A percentile compares a stretch with the other conserved stretches of the same genome.
Evolutionary conservation across 805 yeast genomes (phyloP).

Genomic region (Teunomyces stri): DNA sequence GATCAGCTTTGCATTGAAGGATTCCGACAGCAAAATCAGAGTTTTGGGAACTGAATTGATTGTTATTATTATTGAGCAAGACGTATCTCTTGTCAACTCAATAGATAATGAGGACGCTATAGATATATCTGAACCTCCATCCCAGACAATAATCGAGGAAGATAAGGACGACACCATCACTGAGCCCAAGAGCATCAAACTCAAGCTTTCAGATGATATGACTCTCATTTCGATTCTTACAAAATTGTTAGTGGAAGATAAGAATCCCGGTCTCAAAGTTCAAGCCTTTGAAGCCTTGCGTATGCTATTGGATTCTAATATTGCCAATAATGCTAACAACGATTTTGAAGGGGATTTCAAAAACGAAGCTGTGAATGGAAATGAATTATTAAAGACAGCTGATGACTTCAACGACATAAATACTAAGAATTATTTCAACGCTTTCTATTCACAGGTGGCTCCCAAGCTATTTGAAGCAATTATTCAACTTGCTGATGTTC

Average conservation of each 20-base stretch:
- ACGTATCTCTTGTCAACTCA: conserved; percentile 53
- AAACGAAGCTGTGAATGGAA: neutral
- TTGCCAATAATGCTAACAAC: conserved; percentile 20
- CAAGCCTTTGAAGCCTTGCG: conserved; percentile 85
- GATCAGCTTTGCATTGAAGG: conserved; percentile 68
- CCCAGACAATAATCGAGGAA: conserved; percentile 6
- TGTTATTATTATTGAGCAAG: conserved; percentile 80
- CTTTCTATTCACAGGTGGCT: conserved; percentile 65
- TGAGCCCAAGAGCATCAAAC: conserved; percentile 18
- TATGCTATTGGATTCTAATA: conserved; percentile 62
- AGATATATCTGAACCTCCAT: conserved; percentile 9
- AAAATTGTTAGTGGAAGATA: conserved; percentile 59
- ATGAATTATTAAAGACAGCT: neutral
- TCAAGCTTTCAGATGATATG: conserved; percentile 53
- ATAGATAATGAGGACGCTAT: neutral
- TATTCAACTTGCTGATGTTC: conserved; percentile 26
- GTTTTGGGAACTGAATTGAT: conserved; percentile 78
- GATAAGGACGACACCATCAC: conserved; percentile 14
- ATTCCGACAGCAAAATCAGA: conserved; percentile 47
- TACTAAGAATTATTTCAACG: conserved; percentile 47
- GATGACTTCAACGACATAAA: conserved; percentile 33
- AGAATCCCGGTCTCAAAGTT: conserved; percentile 67
- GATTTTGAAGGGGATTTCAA: conserved; percentile 6
- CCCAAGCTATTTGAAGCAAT: conserved; percentile 53
- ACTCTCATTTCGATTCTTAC: conserved; percentile 55